Percentiles rank a stretch among this genome's conserved stretches.
Conservation (phyloP, 306 rosid genomes). For the Prunus dulcis region DNA sequence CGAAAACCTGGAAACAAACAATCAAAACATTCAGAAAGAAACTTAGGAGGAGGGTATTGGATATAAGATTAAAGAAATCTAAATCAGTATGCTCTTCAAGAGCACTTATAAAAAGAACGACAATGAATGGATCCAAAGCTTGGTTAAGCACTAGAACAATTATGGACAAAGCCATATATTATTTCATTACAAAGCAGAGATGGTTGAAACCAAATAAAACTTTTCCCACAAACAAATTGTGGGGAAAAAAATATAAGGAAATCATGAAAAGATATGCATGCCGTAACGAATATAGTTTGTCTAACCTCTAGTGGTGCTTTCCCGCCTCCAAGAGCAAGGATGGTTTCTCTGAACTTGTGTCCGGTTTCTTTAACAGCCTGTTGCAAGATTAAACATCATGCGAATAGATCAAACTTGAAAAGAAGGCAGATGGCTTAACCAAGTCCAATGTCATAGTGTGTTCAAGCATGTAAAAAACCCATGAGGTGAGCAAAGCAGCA, state of each 20-base stretch:
- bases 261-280: not conserved
- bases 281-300: not conserved
- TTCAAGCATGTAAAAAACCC: not conserved
- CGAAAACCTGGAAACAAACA: slow-evolving; percentile 56
- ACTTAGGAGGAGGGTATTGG: too few relatives aligned
- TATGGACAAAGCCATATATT: not conserved
- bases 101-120: not conserved
- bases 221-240: not conserved
- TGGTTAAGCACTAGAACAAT: not conserved
- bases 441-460: not conserved
- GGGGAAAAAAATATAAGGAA: not conserved
- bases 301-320: slow-evolving; percentile 76
- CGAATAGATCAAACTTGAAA: not conserved
- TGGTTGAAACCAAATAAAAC: not conserved
- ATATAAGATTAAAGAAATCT: not conserved
- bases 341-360: slow-evolving; percentile 75
- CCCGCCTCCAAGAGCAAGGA: slow-evolving; percentile 99
- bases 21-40: not conserved
- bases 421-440: not conserved
- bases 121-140: not conserved
- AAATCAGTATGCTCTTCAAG: not conserved
- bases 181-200: not conserved
- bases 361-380: slow-evolving; percentile 93
- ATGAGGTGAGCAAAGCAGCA: not conserved
- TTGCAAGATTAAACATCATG: slow-evolving; percentile 15